Percentiles rank a stretch among this genome's conserved stretches.
Evolutionary conservation across 345 rosid genomes (phyloP).

Genomic region (Aquilaria sinensis): DNA sequence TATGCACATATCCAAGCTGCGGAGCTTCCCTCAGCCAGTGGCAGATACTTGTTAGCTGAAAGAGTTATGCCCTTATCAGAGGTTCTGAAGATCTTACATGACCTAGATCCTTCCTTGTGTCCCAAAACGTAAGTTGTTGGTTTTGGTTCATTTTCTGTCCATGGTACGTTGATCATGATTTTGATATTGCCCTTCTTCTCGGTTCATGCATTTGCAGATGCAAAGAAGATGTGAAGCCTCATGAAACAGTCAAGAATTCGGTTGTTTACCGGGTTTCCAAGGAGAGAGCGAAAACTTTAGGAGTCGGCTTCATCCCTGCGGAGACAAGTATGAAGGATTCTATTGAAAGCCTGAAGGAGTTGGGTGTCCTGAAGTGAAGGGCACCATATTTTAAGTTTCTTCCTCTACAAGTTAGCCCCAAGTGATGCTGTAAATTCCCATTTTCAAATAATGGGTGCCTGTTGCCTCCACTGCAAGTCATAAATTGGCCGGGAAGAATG

Average conservation of each 20-base stretch:
- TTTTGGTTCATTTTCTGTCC: neutral
- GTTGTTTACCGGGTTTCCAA: slow-evolving; percentile 26
- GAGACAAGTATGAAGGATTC: slow-evolving; percentile 45
- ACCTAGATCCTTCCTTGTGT: slow-evolving; percentile 20
- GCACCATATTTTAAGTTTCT: neutral
- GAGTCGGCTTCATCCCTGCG: slow-evolving; percentile 35
- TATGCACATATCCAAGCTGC: slow-evolving; percentile 48
- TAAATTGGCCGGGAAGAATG: too few species aligned
- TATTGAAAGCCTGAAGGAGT: slow-evolving; percentile 31
- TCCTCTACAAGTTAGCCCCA: neutral
- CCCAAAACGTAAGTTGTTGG: neutral
- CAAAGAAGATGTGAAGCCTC: slow-evolving; percentile 7
- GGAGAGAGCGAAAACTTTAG: slow-evolving; percentile 30
- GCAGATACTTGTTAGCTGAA: slow-evolving; percentile 34
- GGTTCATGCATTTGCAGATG: neutral
- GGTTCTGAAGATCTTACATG: slow-evolving; percentile 9
- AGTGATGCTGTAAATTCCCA: too few species aligned
- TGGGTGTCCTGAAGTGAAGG: neutral
- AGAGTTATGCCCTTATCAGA: slow-evolving; percentile 8
- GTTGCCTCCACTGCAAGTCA: too few species aligned
- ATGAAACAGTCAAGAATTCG: slow-evolving; percentile 8
- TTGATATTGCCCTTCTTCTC: neutral
- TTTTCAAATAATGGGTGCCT: too few species aligned
- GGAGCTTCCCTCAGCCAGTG: slow-evolving; percentile 36
- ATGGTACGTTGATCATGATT: neutral